These are phyloP conservation scores for Tetradesmus obliquus DNA, from an alignment of 139 green algal genomes.

Conservation along the genomic window DNA sequence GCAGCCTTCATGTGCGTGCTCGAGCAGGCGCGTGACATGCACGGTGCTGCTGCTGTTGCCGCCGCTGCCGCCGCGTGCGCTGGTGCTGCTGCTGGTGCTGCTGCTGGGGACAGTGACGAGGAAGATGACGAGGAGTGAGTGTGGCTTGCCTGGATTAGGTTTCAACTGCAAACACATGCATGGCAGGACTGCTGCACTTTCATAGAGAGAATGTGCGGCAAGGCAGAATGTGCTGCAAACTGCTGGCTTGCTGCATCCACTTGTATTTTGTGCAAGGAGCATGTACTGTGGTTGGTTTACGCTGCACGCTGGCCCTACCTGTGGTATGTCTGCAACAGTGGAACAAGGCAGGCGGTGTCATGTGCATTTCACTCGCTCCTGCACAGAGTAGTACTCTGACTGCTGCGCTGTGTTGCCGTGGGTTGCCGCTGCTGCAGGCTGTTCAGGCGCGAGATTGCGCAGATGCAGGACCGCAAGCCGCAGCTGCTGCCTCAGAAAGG, in stretches of 20 bases:
- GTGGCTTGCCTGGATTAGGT: too few relatives aligned
- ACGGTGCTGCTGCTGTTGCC: neutral
- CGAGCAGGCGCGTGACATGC: neutral
- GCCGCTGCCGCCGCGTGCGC: neutral
- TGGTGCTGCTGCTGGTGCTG: neutral
- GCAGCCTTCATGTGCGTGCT: slow-evolving; percentile 29
- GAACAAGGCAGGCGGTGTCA: too few relatives aligned
- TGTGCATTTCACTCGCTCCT: too few relatives aligned
- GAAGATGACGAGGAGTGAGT: slow-evolving; percentile 5
- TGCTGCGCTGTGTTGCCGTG: neutral
- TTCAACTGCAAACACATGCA: too few relatives aligned
- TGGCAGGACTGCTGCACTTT: neutral
- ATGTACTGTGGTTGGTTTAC: too few relatives aligned
- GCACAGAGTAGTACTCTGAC: too few relatives aligned
- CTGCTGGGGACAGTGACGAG: neutral
- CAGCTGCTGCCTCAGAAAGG: neutral
- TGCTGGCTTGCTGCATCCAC: neutral
- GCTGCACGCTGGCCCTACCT: too few relatives aligned
- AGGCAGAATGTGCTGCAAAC: neutral
- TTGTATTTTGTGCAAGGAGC: neutral
- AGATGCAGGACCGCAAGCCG: neutral
- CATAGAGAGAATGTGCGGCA: neutral
- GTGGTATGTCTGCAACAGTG: too few relatives aligned
- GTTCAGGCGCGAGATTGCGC: neutral
- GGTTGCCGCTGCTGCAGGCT: neutral